Evolutionary conservation across 2,329 filamentous ascomycete genomes (phyloP).

Genomic region (Arthroderma uncinatum): DNA sequence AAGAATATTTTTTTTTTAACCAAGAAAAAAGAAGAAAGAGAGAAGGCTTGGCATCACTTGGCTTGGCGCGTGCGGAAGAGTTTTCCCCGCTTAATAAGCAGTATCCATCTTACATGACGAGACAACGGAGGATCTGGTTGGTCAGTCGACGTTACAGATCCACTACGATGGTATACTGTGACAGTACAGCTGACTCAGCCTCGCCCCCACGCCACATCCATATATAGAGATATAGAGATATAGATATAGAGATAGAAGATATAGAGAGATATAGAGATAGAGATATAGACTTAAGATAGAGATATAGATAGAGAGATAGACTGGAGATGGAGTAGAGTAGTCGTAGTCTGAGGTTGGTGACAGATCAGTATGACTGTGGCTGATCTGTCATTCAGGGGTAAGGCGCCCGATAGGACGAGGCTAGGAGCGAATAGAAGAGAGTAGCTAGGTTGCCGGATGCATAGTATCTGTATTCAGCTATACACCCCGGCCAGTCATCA

Average conservation of each 20-base stretch:
- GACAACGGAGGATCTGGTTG: not conserved
- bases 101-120: not conserved
- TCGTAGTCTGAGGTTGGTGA: not conserved
- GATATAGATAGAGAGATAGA: not conserved
- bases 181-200: not conserved
- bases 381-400: not conserved
- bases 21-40: slow-evolving; percentile 5
- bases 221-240: not conserved
- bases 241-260: not conserved
- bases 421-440: not conserved
- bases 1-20: not conserved
- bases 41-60: not conserved
- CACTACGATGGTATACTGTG: not conserved
- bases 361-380: not conserved
- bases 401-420: not conserved
- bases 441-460: too few relatives aligned
- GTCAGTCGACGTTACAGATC: not conserved
- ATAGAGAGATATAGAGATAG: not conserved
- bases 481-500: not conserved
- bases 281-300: not conserved
- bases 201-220: not conserved
- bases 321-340: not conserved
- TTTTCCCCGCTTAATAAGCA: not conserved
- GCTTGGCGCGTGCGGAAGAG: not conserved
- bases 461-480: not conserved